Percentiles rank a stretch among this genome's conserved stretches.
These are phyloP conservation scores for Citrus unshiu DNA, from an alignment of 345 rosid genomes.

Conservation along the genomic window DNA sequence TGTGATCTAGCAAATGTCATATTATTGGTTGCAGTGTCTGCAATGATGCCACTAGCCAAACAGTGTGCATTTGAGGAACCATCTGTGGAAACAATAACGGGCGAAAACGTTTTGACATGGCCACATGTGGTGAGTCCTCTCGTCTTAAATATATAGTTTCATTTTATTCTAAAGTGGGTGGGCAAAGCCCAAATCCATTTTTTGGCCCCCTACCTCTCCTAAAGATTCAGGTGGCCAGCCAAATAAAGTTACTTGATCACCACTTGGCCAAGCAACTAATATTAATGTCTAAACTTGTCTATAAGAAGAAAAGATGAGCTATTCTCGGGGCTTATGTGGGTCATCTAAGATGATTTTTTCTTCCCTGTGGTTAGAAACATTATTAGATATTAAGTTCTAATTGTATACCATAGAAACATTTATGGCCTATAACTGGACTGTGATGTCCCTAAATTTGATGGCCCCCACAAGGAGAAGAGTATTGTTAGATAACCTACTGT, in stretches of 20 bases:
- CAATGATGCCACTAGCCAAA: slow-evolving; percentile 90
- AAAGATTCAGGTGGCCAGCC: no score
- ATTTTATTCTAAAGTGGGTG: no score
- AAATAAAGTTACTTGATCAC: no score
- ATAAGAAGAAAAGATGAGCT: not conserved
- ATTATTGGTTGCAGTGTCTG: slow-evolving; percentile 74
- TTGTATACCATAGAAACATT: not conserved
- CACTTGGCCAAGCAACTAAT: no score
- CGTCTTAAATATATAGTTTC: not conserved
- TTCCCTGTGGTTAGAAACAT: not conserved
- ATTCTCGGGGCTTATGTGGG: not conserved
- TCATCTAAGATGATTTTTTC: not conserved
- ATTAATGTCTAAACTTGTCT: not conserved
- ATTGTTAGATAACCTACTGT: not conserved
- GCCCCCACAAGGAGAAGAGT: not conserved
- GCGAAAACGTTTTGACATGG: slow-evolving; percentile 91
- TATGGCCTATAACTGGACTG: not conserved
- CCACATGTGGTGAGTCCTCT: slow-evolving; percentile 75
- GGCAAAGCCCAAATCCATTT: no score
- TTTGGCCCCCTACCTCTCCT: no score
- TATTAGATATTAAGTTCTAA: not conserved
- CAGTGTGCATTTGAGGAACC: slow-evolving; percentile 98
- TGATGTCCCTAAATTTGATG: not conserved
- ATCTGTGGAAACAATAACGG: slow-evolving; percentile 80
- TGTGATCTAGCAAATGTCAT: not conserved